Evolutionary conservation across 305 asterid species (phyloP), one percentile per base, ranked within the genome.

Genomic region (Andrographis paniculata): DNA sequence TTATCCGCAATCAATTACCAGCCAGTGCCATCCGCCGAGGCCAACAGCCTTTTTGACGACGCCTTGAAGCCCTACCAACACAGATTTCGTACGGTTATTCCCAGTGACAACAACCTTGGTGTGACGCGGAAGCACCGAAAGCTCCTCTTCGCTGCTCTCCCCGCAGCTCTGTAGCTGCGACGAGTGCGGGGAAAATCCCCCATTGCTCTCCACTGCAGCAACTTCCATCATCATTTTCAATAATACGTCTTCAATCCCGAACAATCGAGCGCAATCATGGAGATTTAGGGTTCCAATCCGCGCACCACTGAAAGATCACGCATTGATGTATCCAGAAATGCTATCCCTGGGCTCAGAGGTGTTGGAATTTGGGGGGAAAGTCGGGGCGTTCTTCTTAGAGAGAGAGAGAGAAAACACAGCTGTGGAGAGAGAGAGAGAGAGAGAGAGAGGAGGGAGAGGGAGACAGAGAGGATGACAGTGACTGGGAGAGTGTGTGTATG

Each of bases 21-120:
- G 87, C 93, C 93, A 81, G 64, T 81, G 87, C 82, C 82, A 81
- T 48, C 87, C 93, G n/a, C n/a, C n/a, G n/a, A n/a, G n/a, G n/a
- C n/a, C n/a, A n/a, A n/a, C n/a, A n/a, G n/a, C n/a, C n/a, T n/a
- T n/a, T n/a, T n/a, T n/a, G n/a, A n/a, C n/a, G n/a, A n/a, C n/a
- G n/a, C n/a, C n/a, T n/a, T 74, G 82, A 49, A 83, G 88, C 1
- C 97, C 97, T 51, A 87, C 97, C 58, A 84, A 70, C 19, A 87
- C 97, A 18, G 94, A 80, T 68, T 87, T 87, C 0, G 97, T 87
- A 40, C 97, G 77, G 65, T 87, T 87, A 43, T 79, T 87, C 8
- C 95, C 95, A 9, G 94, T 84, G 20, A 87, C 96, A 16, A 87
- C 82, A 5, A 87, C 96, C 70, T 83, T 87, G 7, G 96, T 87